Evolutionary conservation across 2,329 filamentous ascomycete genomes (phyloP).

Genomic region (Exophiala bonariae): DNA sequence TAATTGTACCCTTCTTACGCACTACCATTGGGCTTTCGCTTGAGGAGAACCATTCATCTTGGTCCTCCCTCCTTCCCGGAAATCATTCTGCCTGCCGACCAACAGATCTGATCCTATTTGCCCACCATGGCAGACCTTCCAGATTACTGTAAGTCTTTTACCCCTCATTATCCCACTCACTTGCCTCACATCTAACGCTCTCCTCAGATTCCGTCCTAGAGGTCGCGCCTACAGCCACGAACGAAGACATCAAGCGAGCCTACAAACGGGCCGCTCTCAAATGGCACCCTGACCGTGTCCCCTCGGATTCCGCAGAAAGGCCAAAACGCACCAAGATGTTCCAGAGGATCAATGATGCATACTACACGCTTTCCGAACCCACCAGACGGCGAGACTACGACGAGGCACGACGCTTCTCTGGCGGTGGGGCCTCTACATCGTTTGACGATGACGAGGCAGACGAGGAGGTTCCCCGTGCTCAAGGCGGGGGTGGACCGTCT

Average conservation of each 20-base stretch:
- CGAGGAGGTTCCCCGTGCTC: conserved; percentile 27
- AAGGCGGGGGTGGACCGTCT: conserved; percentile 60
- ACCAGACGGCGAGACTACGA: conserved; percentile 82
- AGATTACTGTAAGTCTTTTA: conserved; percentile 26
- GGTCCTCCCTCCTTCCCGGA: too few species aligned
- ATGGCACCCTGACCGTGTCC: conserved; percentile 89
- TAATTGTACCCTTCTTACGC: too few species aligned
- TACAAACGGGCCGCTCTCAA: conserved; percentile 94
- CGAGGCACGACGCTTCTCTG: conserved; percentile 62
- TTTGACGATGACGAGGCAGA: conserved; percentile 48
- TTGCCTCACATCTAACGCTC: too few species aligned
- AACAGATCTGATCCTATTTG: background rate
- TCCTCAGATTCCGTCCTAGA: conserved; percentile 58
- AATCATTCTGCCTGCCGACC: too few species aligned
- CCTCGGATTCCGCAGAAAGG: conserved; percentile 80
- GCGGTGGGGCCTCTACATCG: conserved; percentile 45
- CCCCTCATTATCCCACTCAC: background rate
- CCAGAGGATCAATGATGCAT: conserved; percentile 89
- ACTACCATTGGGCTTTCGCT: too few species aligned
- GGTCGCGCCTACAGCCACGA: conserved; percentile 70
- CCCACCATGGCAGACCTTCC: conserved; percentile 24
- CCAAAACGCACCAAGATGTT: conserved; percentile 79
- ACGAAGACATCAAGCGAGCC: conserved; percentile 84
- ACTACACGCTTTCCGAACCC: conserved; percentile 84
- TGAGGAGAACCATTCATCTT: too few species aligned